Conservation (phyloP, 1,139 yeast genomes). For the Debaryomyces coudertii region DNA sequence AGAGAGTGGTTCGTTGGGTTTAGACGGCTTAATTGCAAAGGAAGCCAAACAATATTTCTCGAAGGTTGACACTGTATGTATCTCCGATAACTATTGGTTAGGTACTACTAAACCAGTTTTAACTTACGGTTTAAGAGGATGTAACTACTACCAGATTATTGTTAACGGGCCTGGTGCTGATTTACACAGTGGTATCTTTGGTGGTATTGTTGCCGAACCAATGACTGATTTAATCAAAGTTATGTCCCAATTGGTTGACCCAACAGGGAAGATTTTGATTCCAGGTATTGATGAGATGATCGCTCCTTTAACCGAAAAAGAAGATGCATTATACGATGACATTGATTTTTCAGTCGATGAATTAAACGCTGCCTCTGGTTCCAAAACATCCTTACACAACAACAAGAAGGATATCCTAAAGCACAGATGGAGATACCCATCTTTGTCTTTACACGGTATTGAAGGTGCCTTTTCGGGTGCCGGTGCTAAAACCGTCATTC, state of each 20-base stretch:
- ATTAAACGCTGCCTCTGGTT: conserved; percentile 85
- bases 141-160: conserved; percentile 84
- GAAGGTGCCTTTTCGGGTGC: conserved; percentile 96
- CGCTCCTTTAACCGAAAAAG: conserved; percentile 85
- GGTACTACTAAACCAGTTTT: conserved; percentile 96
- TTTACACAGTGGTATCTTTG: conserved; percentile 95
- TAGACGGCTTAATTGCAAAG: conserved; percentile 75
- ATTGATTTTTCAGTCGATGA: conserved; percentile 87
- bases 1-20: conserved; percentile 93
- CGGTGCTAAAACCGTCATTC: conserved; percentile 98
- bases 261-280: conserved; percentile 78
- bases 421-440: conserved; percentile 99
- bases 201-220: conserved; percentile 97
- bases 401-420: conserved; percentile 83
- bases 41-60: conserved; percentile 83
- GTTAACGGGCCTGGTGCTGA: conserved; percentile 95
- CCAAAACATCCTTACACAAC: conserved; percentile 76
- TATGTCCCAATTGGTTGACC: conserved; percentile 74
- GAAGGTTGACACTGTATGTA: conserved; percentile 91
- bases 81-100: conserved; percentile 97
- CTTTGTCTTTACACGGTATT: conserved; percentile 92
- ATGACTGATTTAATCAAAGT: conserved; percentile 88
- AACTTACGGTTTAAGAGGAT: conserved; percentile 97
- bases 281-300: conserved; percentile 94
- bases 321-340: conserved; percentile 74